Base-by-base conservation (phyloP, 148 eudicot species). In the Fallopia convolvulus region DNA sequence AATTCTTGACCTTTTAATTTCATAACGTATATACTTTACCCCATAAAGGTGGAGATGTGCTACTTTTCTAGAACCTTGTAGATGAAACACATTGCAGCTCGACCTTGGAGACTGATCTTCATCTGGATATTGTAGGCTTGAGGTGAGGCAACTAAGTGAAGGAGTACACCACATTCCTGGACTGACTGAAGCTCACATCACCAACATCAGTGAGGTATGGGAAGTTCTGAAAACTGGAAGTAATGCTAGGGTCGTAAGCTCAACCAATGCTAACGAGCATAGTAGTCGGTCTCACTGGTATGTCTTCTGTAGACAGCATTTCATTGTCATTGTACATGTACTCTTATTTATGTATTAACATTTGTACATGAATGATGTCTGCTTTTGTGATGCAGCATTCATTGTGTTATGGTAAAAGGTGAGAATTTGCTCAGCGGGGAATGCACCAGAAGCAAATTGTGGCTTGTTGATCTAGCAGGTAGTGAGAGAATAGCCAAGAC, bases 281-380 rank as follows among this genome's bases (percentile, higher is more conserved):
- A 95, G 99, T 74, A 95, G 99, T 87, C 90, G 99, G 47, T 95
- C 99, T 58, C 99, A 95, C 77, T 95, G 99, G 99, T 94, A 63
- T 3, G 89, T 79, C 73, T 81, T 50, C 65, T 80, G 44, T 3
- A 39, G 30, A 21, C 11, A 23, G 10, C 74, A 17, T 52, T 26
- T 74, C 58, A n/a, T n/a, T 44, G 17, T 42, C 47, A 18, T 21
- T 42, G 18, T 52, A 21, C 55, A n/a, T 50, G 14, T 36, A 32
- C 5, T 60, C 71, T 47, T 32, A 6, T 52, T 72, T 55, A 47
- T 36, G 6, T 15, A 50, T 23, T 40, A 33, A 32, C 44, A 49
- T 26, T 7, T 14, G 18, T 74, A 14, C 8, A 30, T 26, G 48
- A 23, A 30, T n/a, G 70, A 49, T 40, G 56, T 74, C 60, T 39